phyloP scores from a whole-genome alignment of 345 rosid genomes.

The Crucihimalaya himalaica region DNA sequence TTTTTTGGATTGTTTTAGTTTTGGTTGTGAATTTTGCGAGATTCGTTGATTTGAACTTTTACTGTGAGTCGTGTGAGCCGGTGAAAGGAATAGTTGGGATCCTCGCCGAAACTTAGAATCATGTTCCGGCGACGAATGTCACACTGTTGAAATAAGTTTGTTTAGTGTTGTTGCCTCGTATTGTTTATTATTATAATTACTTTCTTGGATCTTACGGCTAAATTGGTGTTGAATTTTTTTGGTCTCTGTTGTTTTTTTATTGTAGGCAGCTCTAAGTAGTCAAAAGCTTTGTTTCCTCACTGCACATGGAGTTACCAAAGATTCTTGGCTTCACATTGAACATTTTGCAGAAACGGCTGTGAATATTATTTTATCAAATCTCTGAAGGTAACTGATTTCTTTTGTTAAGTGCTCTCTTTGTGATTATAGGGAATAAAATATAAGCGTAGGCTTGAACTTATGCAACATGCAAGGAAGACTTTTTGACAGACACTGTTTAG shows the following conservation, averaged over 20 bases:
- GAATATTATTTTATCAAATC: constrained; percentile 16
- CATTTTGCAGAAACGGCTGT: constrained; percentile 46
- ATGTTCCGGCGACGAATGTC: constrained; percentile 20
- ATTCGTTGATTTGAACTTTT: constrained; percentile 21
- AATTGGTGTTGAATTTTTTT: constrained; percentile 4
- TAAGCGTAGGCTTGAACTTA: constrained; percentile 4
- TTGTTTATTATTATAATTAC: background rate
- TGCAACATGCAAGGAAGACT: constrained; percentile 29
- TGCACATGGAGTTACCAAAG: constrained; percentile 44
- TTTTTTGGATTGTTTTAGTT: background rate
- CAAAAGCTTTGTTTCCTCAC: constrained; percentile 26
- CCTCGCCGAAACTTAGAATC: constrained; percentile 2
- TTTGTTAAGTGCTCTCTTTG: background rate
- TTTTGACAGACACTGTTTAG: constrained; percentile 54
- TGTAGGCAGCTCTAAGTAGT: constrained; percentile 33
- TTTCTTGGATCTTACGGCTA: constrained; percentile 36
- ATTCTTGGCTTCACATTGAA: constrained; percentile 42
- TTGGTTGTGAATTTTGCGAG: background rate
- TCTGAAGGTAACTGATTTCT: constrained; percentile 3
- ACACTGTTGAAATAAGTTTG: background rate
- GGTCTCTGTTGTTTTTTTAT: constrained; percentile 16
- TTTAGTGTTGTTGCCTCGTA: background rate
- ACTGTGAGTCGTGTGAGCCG: constrained; percentile 11
- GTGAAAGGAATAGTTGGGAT: background rate
- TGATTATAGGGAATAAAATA: background rate